A percentile compares a stretch with the other conserved stretches of the same genome.
Conservation (phyloP, 805 yeast genomes). For the Candida incommunis region DNA sequence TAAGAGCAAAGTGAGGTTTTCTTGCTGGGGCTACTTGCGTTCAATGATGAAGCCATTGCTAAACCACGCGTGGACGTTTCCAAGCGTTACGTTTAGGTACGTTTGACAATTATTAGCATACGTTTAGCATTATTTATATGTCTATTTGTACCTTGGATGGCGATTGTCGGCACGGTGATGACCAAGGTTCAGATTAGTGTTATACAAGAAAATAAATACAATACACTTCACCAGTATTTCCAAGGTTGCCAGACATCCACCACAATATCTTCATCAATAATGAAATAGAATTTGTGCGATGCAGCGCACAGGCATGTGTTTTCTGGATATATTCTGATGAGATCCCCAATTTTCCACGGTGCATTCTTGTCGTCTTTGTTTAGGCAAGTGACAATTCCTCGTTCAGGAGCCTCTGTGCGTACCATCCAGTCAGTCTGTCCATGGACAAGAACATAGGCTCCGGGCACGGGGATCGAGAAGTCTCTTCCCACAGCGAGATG, state of each 20-base stretch:
- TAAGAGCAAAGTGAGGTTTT: no score
- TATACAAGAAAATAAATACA: not conserved
- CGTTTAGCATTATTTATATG: no score
- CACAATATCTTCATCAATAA: conserved; percentile 37
- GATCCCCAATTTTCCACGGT: conserved; percentile 29
- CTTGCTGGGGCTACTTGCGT: no score
- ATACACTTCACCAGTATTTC: conserved; percentile 27
- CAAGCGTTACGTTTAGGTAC: no score
- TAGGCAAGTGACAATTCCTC: not conserved
- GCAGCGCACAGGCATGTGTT: conserved; percentile 62
- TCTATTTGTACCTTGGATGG: no score
- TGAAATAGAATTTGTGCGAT: conserved; percentile 38
- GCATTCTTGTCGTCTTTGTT: not conserved
- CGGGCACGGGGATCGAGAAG: no score
- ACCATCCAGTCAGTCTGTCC: conserved; percentile 1
- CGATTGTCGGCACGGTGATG: no score
- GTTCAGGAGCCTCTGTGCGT: conserved; percentile 2
- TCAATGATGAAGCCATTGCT: no score
- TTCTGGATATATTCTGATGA: conserved; percentile 45
- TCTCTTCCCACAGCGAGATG: not conserved
- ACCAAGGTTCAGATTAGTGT: no score
- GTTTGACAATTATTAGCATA: no score
- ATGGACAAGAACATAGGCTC: conserved; percentile 4
- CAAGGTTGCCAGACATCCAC: conserved; percentile 58
- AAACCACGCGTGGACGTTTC: no score